Evolutionary conservation across 768 basidiomycete species (phyloP).

Genomic region (Calvatia gigantea): DNA sequence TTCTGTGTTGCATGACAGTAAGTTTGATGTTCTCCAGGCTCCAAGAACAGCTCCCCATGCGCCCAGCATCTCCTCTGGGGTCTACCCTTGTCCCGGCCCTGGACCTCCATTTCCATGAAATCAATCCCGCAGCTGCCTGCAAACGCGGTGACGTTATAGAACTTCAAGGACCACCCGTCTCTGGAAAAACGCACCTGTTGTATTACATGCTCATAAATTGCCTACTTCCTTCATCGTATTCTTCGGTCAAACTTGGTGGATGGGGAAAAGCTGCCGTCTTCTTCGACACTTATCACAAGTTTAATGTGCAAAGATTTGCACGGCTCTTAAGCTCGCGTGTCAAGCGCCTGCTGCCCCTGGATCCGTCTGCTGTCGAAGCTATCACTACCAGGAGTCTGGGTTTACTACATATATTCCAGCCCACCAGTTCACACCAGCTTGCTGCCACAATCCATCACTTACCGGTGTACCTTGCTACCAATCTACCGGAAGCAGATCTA

Average conservation of each 20-base stretch:
- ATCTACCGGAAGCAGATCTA: slow-evolving; percentile 51
- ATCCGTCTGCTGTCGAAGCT: slow-evolving; percentile 14
- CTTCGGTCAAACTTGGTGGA: slow-evolving; percentile 40
- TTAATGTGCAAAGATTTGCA: slow-evolving; percentile 53
- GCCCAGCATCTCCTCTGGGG: slow-evolving; percentile 25
- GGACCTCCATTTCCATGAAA: slow-evolving; percentile 26
- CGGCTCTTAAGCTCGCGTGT: slow-evolving; percentile 49
- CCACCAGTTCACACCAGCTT: slow-evolving; percentile 64
- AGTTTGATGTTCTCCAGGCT: slow-evolving; percentile 1
- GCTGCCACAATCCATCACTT: slow-evolving; percentile 63
- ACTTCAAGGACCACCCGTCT: slow-evolving; percentile 69
- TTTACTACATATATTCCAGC: slow-evolving; percentile 66
- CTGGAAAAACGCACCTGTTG: slow-evolving; percentile 79
- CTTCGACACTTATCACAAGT: slow-evolving; percentile 67
- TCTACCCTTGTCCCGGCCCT: slow-evolving; percentile 29
- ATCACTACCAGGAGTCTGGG: slow-evolving; percentile 32
- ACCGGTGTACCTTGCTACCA: slow-evolving; percentile 45
- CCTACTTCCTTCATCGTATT: slow-evolving; percentile 43
- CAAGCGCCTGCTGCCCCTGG: slow-evolving; percentile 24
- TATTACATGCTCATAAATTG: slow-evolving; percentile 60
- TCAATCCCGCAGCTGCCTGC: slow-evolving; percentile 15
- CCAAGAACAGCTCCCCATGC: slow-evolving; percentile 5
- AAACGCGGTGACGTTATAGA: slow-evolving; percentile 65
- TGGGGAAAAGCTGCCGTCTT: slow-evolving; percentile 65
- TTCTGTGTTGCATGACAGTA: slow-evolving; percentile 36